phyloP scores from a whole-genome alignment of 1,284 basidiomycete species.

The Ustilago esculenta region DNA sequence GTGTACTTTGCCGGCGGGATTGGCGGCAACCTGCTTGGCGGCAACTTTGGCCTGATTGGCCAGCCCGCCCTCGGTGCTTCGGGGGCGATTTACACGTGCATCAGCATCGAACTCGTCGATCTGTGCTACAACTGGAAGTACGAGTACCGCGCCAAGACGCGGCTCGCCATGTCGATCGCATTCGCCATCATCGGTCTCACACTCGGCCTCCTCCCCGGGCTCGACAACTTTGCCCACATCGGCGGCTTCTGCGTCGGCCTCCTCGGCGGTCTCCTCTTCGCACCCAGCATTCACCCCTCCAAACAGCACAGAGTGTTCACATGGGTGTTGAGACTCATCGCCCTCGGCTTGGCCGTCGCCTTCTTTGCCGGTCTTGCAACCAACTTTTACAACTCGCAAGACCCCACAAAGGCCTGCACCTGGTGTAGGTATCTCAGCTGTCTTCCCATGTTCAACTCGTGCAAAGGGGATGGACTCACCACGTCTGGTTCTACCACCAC shows the following conservation, averaged over 20 bases:
- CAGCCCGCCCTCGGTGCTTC: constrained; percentile 92
- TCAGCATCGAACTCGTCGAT: constrained; percentile 83
- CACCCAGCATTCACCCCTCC: constrained; percentile 83
- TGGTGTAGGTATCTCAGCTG: constrained; percentile 76
- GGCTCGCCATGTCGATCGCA: constrained; percentile 82
- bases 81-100: constrained; percentile 88
- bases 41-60: constrained; percentile 86
- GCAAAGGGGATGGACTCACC: constrained; percentile 55
- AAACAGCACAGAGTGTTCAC: constrained; percentile 78
- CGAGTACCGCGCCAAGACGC: constrained; percentile 55
- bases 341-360: constrained; percentile 78
- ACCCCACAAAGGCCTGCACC: constrained; percentile 75
- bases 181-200: constrained; percentile 86
- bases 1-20: constrained; percentile 89
- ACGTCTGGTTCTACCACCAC: constrained; percentile 25
- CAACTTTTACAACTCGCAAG: constrained; percentile 87
- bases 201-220: constrained; percentile 72
- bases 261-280: constrained; percentile 79
- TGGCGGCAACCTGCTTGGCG: constrained; percentile 79
- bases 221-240: constrained; percentile 70
- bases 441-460: constrained; percentile 51
- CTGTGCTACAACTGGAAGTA: constrained; percentile 91
- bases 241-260: constrained; percentile 70
- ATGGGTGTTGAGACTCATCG: constrained; percentile 78
- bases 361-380: constrained; percentile 82